Evolutionary conservation across 495 filamentous ascomycete genomes (phyloP), one percentile per base, ranked within the genome.

Genomic region (Staphylotrichum tortipilum): DNA sequence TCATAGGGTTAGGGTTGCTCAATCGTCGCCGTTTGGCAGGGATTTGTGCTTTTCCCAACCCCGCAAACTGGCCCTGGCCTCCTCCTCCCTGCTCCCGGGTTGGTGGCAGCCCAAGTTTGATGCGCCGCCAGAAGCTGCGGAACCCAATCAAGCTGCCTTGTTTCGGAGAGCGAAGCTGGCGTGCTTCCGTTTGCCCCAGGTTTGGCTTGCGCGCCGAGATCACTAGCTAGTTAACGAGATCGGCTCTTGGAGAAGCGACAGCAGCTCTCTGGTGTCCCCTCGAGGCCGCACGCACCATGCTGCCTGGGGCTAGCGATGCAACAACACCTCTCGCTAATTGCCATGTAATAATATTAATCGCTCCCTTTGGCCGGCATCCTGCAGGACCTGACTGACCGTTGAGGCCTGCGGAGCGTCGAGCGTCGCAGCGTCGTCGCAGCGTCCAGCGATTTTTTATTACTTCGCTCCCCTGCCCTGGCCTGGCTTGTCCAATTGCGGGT

Each of bases 331-430:
- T n/a, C n/a, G n/a, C n/a, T n/a, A n/a, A n/a, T n/a, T n/a, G 34
- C 34, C 30, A 38, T 30, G 29, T 48, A 48, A 48, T 38, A 30
- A 48, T 48, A 29, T 18, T 30, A 30, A 39, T 24, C 21, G 44
- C 12, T 37, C n/a, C 19, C 44, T n/a, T 22, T 21, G 33, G 21
- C 43, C 5, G 35, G 21, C 44, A 46, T 46, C 19, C 30, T 46
- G 44, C 44, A 28, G 19, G n/a, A 36, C 19, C 21, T 36, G 33
- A 12, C 28, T 22, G 22, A 18, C 5, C 4, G n/a, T n/a, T n/a
- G n/a, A n/a, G n/a, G n/a, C n/a, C 12, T 33, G 30, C 30, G 30
- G 30, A 33, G 30, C 4, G 26, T 28, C n/a, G n/a, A n/a, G n/a
- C n/a, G n/a, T n/a, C n/a, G n/a, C n/a, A n/a, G n/a, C n/a, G n/a